Evolutionary conservation across 306 rosid genomes (phyloP).

Genomic region (Vicia sativa): DNA sequence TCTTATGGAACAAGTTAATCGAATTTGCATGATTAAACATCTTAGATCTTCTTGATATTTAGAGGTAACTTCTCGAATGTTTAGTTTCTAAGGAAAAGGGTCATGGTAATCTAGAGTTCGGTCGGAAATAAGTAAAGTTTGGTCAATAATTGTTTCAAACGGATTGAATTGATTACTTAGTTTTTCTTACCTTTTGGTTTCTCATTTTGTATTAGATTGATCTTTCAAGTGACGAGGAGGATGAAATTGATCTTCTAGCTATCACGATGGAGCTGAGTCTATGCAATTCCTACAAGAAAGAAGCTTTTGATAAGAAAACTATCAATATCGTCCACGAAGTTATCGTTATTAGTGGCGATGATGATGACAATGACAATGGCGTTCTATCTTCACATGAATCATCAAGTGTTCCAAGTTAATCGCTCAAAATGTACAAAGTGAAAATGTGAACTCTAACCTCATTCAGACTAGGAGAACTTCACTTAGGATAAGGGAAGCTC

Average conservation of each 20-base stretch:
- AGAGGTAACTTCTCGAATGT: too few species aligned
- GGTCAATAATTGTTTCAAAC: too few species aligned
- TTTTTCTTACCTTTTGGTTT: too few species aligned
- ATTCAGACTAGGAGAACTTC: constrained; percentile 64
- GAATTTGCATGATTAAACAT: too few species aligned
- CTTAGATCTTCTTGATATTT: too few species aligned
- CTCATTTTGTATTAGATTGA: too few species aligned
- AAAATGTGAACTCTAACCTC: constrained; percentile 48
- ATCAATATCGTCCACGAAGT: constrained; percentile 4
- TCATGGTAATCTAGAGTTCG: too few species aligned
- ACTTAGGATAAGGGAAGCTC: constrained; percentile 54
- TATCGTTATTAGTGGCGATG: background rate
- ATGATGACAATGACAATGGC: constrained; percentile 26
- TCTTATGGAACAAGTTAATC: too few species aligned
- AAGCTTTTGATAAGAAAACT: constrained; percentile 24
- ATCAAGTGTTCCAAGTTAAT: constrained; percentile 47
- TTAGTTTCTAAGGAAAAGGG: too few species aligned
- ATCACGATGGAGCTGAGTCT: constrained; percentile 14
- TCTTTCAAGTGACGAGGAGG: too few species aligned
- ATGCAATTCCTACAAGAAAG: constrained; percentile 11
- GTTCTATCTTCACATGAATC: constrained; percentile 30
- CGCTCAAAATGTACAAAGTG: constrained; percentile 46
- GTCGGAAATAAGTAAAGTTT: too few species aligned
- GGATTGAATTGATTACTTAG: too few species aligned
- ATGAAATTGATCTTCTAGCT: constrained; percentile 39